Conservation (phyloP, 257 asterid genomes). For the Striga asiatica region DNA sequence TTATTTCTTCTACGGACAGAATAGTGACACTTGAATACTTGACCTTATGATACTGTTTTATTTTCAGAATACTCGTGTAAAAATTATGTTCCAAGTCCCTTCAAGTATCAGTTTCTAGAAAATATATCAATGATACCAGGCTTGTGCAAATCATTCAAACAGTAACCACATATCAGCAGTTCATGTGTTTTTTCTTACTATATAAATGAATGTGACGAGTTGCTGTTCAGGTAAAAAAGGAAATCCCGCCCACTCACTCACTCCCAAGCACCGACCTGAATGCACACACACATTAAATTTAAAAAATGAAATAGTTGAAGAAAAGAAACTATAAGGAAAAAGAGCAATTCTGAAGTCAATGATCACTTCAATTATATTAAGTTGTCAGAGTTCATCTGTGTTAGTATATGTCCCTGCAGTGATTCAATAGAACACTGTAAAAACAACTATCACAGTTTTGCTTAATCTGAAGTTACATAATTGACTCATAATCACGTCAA, state of each 20-base stretch:
- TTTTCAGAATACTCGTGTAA: background rate
- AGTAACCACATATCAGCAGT: background rate
- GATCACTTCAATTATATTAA: background rate
- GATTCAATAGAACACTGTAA: background rate
- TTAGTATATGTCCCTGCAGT: background rate
- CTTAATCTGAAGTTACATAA: background rate
- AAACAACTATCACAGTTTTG: constrained; percentile 1
- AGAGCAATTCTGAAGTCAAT: background rate
- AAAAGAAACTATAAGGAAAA: background rate
- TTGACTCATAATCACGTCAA: background rate
- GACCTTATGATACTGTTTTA: background rate
- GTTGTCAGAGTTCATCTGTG: background rate
- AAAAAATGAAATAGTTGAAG: background rate
- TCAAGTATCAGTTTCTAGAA: background rate
- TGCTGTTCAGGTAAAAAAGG: background rate
- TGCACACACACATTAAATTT: background rate
- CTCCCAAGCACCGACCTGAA: no score
- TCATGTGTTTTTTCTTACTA: constrained; percentile 1
- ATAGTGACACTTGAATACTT: background rate
- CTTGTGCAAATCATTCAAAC: background rate
- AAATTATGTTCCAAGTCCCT: background rate
- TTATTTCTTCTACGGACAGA: background rate
- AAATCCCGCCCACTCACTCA: no score
- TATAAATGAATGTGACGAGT: background rate
- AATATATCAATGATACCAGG: constrained; percentile 4